Percentiles rank a stretch among this genome's conserved stretches.
Conservation (phyloP, 2,329 filamentous ascomycete species). For the Pseudogymnoascus sp. region DNA sequence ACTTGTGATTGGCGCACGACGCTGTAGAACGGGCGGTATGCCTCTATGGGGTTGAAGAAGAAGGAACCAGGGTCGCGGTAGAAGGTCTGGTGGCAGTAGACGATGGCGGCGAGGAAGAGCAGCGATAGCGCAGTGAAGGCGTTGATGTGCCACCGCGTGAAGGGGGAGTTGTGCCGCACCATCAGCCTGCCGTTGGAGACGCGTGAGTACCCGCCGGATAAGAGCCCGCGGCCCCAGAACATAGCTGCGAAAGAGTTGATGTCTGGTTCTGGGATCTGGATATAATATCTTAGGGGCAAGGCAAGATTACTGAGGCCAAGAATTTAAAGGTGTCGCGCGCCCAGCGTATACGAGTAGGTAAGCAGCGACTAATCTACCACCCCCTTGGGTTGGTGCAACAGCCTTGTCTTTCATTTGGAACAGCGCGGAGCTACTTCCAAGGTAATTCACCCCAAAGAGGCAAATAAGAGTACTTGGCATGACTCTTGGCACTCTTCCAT, state of each 20-base stretch:
- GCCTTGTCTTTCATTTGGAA: not conserved
- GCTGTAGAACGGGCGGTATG: constrained; percentile 25
- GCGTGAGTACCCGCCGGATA: not conserved
- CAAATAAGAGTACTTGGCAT: not conserved
- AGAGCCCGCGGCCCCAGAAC: constrained; percentile 1
- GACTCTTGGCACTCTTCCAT: not conserved
- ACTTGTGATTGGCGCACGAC: constrained; percentile 20
- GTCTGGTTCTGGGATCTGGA: constrained; percentile 4
- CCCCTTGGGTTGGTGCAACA: not conserved
- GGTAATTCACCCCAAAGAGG: not conserved
- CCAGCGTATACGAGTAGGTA: not conserved
- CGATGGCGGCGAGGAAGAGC: constrained; percentile 20
- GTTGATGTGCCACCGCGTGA: constrained; percentile 3
- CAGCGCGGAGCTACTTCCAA: not conserved
- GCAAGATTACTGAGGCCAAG: not conserved
- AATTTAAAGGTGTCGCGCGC: not conserved
- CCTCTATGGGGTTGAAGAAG: constrained; percentile 24
- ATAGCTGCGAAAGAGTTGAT: not conserved
- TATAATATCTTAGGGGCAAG: not conserved
- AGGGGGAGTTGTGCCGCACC: not conserved
- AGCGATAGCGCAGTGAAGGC: constrained; percentile 8
- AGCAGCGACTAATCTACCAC: not conserved
- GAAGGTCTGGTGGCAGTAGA: constrained; percentile 19
- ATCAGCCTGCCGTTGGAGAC: not conserved
- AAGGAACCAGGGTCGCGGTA: constrained; percentile 26